Base-by-base conservation (phyloP, 208 protist genomes). In the Crithidia mellificae region DNA sequence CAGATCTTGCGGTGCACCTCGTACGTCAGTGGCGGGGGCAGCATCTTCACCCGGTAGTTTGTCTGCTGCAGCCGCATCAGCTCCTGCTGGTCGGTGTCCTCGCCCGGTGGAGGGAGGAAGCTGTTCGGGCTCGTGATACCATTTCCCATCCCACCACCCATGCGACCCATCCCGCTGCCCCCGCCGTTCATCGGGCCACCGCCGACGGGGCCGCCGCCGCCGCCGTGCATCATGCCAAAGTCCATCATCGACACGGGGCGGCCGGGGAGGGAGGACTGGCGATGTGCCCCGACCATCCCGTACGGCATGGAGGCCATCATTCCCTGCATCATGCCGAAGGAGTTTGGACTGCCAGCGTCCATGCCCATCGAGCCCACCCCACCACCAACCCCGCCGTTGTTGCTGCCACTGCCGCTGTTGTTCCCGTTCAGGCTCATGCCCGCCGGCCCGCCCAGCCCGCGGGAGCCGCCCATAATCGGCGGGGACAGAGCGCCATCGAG, bases 11-110 rank as follows among this genome's bases (percentile, higher is more conserved):
- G 83, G 72, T 83, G 80, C 27, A 74, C 63, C 39, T 69, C 75
- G 41, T 74, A 74, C n/a, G 72, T 68, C 49, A 85, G 66, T 36
- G 80, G 80, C 39, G 75, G 80, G 12, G 80, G 80, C 17, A 85
- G 69, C 72, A 85, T 81, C 61, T 79, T 75, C 5, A 77, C 80
- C 1, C 80, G 80, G 62, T 85, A 85, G 52, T 73, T 65, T 20
- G 63, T 69, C 51, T 75, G 68, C 39, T 74, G 68, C 7, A 80
- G 59, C 19, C 74, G 67, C 54, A 74, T 19, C 24, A 80, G 70
- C 30, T 80, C 74, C 51, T 80, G 67, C 56, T 72, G 61, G 17
- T 80, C 68, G 6, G 64, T 75, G 46, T 68, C 69, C 49, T 75
- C 69, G 54, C 69, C 55, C 11, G 69, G 69, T 12, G 69, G 69